Base-by-base conservation (phyloP, 768 basidiomycete genomes). In the Leccinellum albellum region DNA sequence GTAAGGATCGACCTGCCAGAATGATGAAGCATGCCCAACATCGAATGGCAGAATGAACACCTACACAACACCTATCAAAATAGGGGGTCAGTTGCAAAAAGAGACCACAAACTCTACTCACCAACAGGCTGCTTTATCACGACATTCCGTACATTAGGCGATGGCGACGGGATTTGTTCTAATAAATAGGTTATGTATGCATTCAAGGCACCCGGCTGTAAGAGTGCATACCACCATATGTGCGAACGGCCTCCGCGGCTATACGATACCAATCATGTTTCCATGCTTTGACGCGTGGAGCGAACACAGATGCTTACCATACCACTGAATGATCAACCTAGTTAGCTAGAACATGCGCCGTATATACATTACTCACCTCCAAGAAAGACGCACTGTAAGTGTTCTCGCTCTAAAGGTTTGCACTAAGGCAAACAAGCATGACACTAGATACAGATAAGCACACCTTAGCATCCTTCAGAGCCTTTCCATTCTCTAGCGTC, bases 401-500 rank as follows among this genome's bases (percentile, higher is more conserved):
- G 63, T 86, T 87, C 75, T 99, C 96, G 24, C 88, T 86, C 84
- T 91, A 58, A 33, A 45, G 13, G 54, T 46, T 3, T 1, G 2
- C 40, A 46, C 20, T 35, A 28, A 62, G 49, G 17, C 15, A 31
- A 24, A 9, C n/a, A 49, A 24, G 9, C 1, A 32, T 15, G 17
- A 42, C 23, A 20, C n/a, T 23, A 23, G 35, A 45, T 13, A 21
- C 7, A 28, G 54, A 48, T 49, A 14, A 28, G 42, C 51, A 2
- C 59, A 89, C 90, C 82, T 90, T 89, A 33, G 83, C 90, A 62
- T 98, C 94, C 0, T 78, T 75, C 45, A 97, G 75, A 8, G 94
- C 81, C 75, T 98, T 99, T 33, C 97, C 97, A 66, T 99, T 99
- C 76, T 99, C 97, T 58, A 94, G 74, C 6, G 93, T 95, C 91